phyloP scores from a whole-genome alignment of 768 basidiomycete species.

The Panus rudis region DNA sequence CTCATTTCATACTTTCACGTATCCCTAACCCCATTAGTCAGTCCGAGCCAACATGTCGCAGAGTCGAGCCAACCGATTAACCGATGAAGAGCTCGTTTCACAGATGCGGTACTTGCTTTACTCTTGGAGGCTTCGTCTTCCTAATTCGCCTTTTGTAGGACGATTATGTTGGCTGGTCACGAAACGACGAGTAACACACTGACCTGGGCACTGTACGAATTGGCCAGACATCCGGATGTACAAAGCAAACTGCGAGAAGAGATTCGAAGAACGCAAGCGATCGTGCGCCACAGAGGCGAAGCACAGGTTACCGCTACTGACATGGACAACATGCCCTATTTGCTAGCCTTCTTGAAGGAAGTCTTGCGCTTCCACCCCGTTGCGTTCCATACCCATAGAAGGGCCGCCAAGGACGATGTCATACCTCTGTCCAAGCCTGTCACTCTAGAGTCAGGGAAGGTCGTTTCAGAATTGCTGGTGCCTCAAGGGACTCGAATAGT shows the following conservation, averaged over 20 bases:
- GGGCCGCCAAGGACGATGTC: slow-evolving; percentile 24
- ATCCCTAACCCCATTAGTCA: too few species aligned
- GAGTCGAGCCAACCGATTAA: slow-evolving; percentile 32
- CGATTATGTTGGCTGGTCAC: slow-evolving; percentile 15
- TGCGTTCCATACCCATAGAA: slow-evolving; percentile 20
- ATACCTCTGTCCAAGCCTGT: slow-evolving; percentile 28
- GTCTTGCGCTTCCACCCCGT: slow-evolving; percentile 27
- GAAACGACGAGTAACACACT: slow-evolving; percentile 26
- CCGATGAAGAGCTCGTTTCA: slow-evolving; percentile 21
- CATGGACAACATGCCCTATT: slow-evolving; percentile 26
- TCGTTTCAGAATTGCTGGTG: slow-evolving; percentile 22
- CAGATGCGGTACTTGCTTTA: slow-evolving; percentile 20
- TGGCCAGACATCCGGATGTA: slow-evolving; percentile 19
- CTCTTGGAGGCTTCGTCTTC: not conserved
- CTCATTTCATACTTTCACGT: too few species aligned
- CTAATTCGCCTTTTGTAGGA: not conserved
- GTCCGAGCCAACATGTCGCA: slow-evolving; percentile 51
- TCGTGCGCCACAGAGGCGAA: slow-evolving; percentile 17
- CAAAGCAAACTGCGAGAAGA: slow-evolving; percentile 24
- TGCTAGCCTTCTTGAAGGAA: slow-evolving; percentile 29
- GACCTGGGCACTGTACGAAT: slow-evolving; percentile 26
- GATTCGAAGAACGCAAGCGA: slow-evolving; percentile 16
- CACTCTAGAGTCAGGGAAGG: slow-evolving; percentile 18
- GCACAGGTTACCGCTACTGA: slow-evolving; percentile 24
- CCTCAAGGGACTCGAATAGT: slow-evolving; percentile 18